phyloP scores from a whole-genome alignment of 2,329 filamentous ascomycete species.

The Epichloe amarillans region DNA sequence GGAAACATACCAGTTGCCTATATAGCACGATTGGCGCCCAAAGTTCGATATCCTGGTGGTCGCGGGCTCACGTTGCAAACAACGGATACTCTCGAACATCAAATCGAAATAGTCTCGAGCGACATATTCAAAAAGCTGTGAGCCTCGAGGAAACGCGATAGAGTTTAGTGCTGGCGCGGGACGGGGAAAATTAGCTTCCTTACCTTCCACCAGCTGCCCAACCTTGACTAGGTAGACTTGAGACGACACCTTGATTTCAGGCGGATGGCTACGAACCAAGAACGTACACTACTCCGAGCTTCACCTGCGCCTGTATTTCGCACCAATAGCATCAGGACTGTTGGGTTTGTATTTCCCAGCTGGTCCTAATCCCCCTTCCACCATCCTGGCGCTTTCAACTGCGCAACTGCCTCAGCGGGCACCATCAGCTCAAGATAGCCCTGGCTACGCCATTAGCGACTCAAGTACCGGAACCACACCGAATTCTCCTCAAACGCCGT shows the following conservation, averaged over 20 bases:
- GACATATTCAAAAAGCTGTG: not conserved
- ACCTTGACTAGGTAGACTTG: not conserved
- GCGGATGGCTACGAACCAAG: not conserved
- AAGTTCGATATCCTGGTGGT: not conserved
- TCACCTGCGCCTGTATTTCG: slow-evolving; percentile 1
- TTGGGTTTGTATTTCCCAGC: slow-evolving; percentile 22
- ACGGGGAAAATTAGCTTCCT: not conserved
- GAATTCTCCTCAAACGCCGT: slow-evolving; percentile 22
- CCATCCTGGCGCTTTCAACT: slow-evolving; percentile 22
- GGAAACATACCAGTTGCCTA: not conserved
- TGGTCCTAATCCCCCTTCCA: slow-evolving; percentile 14
- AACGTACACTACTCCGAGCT: not conserved
- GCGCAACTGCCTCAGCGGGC: slow-evolving; percentile 23
- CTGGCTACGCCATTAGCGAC: slow-evolving; percentile 18
- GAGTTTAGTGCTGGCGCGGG: not conserved
- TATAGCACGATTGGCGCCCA: not conserved
- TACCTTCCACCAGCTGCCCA: not conserved
- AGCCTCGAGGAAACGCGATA: not conserved
- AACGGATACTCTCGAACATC: not conserved
- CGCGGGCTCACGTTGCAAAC: not conserved
- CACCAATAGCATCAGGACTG: slow-evolving; percentile 15
- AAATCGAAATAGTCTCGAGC: not conserved
- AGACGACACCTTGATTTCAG: not conserved
- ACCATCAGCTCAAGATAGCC: slow-evolving; percentile 17
- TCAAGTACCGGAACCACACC: slow-evolving; percentile 19